These are phyloP conservation scores for Gnaphalium uliginosum DNA, from an alignment of 129 eudicot species.

Conservation along the genomic window DNA sequence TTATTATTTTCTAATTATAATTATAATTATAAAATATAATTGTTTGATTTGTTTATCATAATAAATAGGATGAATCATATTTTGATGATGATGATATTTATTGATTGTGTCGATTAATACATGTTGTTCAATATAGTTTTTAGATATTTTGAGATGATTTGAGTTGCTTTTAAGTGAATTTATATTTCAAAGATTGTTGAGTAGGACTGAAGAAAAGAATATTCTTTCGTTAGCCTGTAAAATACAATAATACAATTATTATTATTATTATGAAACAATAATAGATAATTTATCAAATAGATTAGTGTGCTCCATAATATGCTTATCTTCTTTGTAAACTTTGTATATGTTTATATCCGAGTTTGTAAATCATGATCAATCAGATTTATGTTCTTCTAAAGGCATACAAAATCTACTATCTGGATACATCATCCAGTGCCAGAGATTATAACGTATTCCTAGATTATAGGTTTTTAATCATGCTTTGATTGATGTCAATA, in stretches of 20 bases:
- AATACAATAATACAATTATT: no score
- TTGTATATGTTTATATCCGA: neutral
- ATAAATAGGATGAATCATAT: neutral
- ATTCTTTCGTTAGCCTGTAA: constrained; percentile 6
- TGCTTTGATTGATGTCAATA: neutral
- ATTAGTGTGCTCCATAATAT: neutral
- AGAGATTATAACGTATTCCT: neutral
- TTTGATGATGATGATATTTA: neutral
- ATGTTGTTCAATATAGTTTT: neutral
- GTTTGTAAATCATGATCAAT: neutral
- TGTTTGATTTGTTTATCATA: neutral
- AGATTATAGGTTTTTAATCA: neutral
- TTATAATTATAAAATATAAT: neutral
- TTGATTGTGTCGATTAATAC: neutral
- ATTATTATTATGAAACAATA: no score
- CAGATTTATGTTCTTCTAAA: neutral
- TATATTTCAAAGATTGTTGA: neutral
- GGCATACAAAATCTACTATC: neutral
- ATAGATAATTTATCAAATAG: neutral
- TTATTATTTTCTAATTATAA: neutral
- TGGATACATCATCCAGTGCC: neutral
- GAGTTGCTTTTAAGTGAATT: neutral
- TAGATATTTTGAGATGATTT: neutral
- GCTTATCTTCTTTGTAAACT: neutral
- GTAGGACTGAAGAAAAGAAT: constrained; percentile 24